phyloP scores from a whole-genome alignment of 1,139 yeast genomes.

The Magnusiomyces suaveolens region DNA sequence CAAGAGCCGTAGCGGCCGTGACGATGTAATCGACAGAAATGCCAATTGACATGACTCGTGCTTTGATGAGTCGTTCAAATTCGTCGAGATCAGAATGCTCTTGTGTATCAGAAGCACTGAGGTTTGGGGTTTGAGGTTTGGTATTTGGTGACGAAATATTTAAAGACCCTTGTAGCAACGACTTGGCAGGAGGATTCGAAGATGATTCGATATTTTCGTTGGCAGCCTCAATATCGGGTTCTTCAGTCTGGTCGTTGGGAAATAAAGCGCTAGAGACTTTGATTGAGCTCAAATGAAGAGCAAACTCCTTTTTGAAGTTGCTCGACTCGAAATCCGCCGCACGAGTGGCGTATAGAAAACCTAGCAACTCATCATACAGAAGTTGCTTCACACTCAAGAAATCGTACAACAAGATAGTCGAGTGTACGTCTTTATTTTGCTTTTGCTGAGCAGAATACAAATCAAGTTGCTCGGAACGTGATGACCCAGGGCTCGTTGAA shows the following conservation, averaged over 20 bases:
- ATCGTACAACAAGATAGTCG: constrained; percentile 59
- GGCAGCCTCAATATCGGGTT: background rate
- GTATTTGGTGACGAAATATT: too few species aligned
- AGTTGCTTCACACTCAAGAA: constrained; percentile 68
- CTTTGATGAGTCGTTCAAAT: constrained; percentile 10
- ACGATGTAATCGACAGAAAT: constrained; percentile 15
- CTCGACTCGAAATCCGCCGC: constrained; percentile 67
- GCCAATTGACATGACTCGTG: constrained; percentile 12
- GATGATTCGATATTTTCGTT: too few species aligned
- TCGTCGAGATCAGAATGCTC: background rate
- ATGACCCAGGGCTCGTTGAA: too few species aligned
- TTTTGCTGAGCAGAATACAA: background rate
- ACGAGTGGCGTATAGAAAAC: constrained; percentile 59
- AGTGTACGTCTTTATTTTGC: constrained; percentile 21
- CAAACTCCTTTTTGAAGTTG: constrained; percentile 20
- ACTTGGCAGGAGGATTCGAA: too few species aligned
- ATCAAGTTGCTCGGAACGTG: background rate
- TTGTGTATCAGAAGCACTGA: background rate
- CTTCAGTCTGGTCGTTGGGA: background rate
- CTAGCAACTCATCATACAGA: constrained; percentile 53
- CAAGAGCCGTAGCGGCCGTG: constrained; percentile 11
- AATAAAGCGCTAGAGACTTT: background rate
- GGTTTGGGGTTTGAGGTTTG: background rate
- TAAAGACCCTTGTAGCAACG: too few species aligned
- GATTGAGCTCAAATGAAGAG: constrained; percentile 18